Percentiles rank a stretch among this genome's conserved stretches.
Evolutionary conservation across 805 yeast species (phyloP).

Genomic region (Wickerhamomyces silvicola): DNA sequence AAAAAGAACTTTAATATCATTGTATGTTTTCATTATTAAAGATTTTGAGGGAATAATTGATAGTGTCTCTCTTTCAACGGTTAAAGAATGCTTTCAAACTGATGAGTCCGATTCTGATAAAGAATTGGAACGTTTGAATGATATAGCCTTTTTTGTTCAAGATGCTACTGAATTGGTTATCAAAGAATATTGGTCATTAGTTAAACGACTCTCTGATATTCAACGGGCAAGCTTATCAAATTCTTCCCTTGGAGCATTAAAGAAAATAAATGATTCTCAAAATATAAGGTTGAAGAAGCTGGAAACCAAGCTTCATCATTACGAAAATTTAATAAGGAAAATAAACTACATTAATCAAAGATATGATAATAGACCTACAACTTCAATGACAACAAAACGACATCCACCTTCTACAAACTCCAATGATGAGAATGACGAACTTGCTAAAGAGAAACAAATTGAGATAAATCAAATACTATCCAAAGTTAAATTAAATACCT

Average conservation of each 20-base stretch:
- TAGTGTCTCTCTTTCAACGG: conserved; percentile 6
- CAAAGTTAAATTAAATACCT: conserved; percentile 1
- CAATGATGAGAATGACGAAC: neutral
- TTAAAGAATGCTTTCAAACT: conserved; percentile 6
- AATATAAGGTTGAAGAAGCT: conserved; percentile 3
- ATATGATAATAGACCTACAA: neutral
- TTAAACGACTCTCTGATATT: conserved; percentile 4
- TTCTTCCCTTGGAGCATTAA: conserved; percentile 6
- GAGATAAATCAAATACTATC: conserved; percentile 5
- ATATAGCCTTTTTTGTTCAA: conserved; percentile 10
- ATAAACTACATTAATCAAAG: conserved; percentile 4
- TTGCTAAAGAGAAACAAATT: conserved; percentile 2
- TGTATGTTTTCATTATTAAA: conserved; percentile 4
- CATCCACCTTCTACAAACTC: neutral
- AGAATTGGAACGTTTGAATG: conserved; percentile 5
- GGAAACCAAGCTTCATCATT: conserved; percentile 4
- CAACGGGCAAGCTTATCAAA: conserved; percentile 6
- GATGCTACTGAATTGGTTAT: conserved; percentile 13
- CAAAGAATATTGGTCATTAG: conserved; percentile 10
- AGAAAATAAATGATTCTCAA: conserved; percentile 8
- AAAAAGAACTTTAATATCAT: conserved; percentile 5
- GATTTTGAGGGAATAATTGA: conserved; percentile 16
- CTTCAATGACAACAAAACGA: neutral
- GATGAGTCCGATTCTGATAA: conserved; percentile 3
- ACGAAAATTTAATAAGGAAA: conserved; percentile 7